phyloP scores from a whole-genome alignment of 768 basidiomycete species.

The Russula lepida region DNA sequence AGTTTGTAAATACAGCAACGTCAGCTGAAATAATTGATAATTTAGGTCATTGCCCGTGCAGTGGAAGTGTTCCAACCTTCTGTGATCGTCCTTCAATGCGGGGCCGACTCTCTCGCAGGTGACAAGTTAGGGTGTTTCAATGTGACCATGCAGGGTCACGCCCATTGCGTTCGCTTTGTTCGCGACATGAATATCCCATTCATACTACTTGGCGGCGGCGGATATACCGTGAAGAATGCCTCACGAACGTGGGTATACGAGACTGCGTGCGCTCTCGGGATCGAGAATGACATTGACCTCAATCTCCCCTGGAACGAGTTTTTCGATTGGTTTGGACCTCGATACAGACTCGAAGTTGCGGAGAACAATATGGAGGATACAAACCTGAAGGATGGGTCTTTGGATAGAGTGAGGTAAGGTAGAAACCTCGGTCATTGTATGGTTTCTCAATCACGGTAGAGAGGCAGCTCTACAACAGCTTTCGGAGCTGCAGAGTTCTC shows the following conservation, averaged over 20 bases:
- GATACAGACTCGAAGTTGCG: constrained; percentile 86
- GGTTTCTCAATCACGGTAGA: constrained; percentile 39
- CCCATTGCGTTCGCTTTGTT: constrained; percentile 82
- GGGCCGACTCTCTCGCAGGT: constrained; percentile 89
- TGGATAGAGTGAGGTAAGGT: constrained; percentile 66
- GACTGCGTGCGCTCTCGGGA: constrained; percentile 89
- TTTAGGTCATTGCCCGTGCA: constrained; percentile 71
- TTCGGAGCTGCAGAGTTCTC: constrained; percentile 57
- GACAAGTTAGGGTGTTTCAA: constrained; percentile 98
- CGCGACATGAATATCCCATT: constrained; percentile 76
- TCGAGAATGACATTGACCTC: constrained; percentile 66
- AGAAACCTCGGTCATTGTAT: constrained; percentile 22
- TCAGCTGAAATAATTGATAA: neutral
- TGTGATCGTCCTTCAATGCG: constrained; percentile 88
- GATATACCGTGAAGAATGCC: constrained; percentile 96
- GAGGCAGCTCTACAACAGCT: constrained; percentile 46
- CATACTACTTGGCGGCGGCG: constrained; percentile 90
- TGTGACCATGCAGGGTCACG: constrained; percentile 91
- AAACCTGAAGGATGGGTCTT: constrained; percentile 70
- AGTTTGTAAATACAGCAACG: neutral
- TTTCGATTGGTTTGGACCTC: constrained; percentile 96
- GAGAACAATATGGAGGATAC: constrained; percentile 93
- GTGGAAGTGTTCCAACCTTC: constrained; percentile 84
- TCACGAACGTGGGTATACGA: constrained; percentile 94
- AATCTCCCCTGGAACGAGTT: constrained; percentile 83